Evolutionary conservation across 139 green algal genomes (phyloP).

Genomic region (Monoraphidium neglectum): DNA sequence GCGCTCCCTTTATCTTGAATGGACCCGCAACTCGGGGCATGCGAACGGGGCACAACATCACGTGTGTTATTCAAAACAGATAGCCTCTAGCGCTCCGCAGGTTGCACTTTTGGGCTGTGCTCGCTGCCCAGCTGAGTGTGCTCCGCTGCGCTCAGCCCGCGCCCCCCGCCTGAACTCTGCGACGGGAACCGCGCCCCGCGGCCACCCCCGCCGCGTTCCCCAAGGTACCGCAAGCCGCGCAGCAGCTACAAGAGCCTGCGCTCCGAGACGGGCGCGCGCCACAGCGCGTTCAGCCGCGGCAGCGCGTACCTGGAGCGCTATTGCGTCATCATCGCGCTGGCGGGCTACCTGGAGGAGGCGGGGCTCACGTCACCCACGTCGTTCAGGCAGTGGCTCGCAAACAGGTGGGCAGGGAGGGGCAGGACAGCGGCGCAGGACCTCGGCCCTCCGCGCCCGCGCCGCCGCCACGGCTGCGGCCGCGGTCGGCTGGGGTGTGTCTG

Average conservation of each 20-base stretch:
- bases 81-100: too few relatives aligned
- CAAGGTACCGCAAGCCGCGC: slow-evolving; percentile 71
- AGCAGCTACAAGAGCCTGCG: slow-evolving; percentile 52
- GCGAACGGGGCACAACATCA: background rate
- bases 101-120: too few relatives aligned
- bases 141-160: too few relatives aligned
- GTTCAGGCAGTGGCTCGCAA: too few relatives aligned
- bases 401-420: too few relatives aligned
- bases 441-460: too few relatives aligned
- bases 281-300: slow-evolving; percentile 82
- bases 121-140: too few relatives aligned
- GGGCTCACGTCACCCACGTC: slow-evolving; percentile 25
- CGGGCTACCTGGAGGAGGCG: slow-evolving; percentile 76
- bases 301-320: slow-evolving; percentile 92
- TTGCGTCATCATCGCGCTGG: slow-evolving; percentile 88
- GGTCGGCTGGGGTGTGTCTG: too few relatives aligned
- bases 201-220: background rate
- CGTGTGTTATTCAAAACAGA: too few relatives aligned
- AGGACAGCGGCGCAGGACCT: too few relatives aligned
- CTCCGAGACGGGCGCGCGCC: slow-evolving; percentile 55
- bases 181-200: background rate
- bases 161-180: too few relatives aligned
- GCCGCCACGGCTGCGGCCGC: too few relatives aligned
- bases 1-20: background rate
- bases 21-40: background rate